Evolutionary conservation across 768 basidiomycete species (phyloP).

Genomic region (Brasilioporus rufonigricans): DNA sequence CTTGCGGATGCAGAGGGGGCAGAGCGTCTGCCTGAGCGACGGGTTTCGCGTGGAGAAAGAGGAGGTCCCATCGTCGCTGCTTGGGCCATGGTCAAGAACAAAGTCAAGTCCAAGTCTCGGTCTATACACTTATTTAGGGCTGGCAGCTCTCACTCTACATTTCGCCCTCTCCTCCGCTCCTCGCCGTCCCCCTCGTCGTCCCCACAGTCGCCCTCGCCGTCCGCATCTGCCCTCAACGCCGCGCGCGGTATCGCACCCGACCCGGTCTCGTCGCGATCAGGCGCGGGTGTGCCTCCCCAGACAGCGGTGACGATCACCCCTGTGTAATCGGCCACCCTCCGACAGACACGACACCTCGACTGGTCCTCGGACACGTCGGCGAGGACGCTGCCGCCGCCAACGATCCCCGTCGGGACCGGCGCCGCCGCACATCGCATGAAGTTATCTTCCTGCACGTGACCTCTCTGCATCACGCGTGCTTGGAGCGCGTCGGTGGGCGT

Average conservation of each 20-base stretch:
- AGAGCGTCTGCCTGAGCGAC: slow-evolving; percentile 75
- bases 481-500: slow-evolving; percentile 1
- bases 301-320: neutral
- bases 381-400: neutral
- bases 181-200: neutral
- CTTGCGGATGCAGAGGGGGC: slow-evolving; percentile 64
- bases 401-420: slow-evolving; percentile 11
- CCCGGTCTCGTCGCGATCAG: slow-evolving; percentile 19
- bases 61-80: slow-evolving; percentile 73
- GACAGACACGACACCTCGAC: neutral
- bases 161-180: neutral
- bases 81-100: slow-evolving; percentile 51
- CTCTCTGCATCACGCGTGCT: slow-evolving; percentile 4
- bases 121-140: slow-evolving; percentile 36
- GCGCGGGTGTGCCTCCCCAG: neutral
- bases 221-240: neutral
- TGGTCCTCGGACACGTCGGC: slow-evolving; percentile 6
- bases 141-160: slow-evolving; percentile 26
- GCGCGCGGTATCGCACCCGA: neutral
- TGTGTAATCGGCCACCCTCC: slow-evolving; percentile 2
- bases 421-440: slow-evolving; percentile 12
- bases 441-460: slow-evolving; percentile 30
- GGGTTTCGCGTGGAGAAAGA: slow-evolving; percentile 71
- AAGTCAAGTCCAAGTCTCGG: neutral
- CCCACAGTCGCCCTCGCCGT: neutral